Conservation (phyloP, 1,284 basidiomycete species). For the Ustilago shanxiensis region DNA sequence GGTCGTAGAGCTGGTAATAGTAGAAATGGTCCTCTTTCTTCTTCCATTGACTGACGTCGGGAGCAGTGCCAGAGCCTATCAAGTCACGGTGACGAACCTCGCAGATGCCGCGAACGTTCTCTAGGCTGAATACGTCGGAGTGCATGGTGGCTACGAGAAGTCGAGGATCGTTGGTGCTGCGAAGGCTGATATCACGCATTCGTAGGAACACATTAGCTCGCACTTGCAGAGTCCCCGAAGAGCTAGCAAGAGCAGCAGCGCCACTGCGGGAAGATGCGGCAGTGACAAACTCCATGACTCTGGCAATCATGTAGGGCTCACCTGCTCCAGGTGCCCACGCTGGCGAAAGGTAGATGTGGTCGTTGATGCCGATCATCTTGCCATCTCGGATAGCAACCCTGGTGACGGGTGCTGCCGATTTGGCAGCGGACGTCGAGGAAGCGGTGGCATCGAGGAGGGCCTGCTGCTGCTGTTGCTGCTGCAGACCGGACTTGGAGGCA, state of each 20-base stretch:
- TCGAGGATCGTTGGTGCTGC: slow-evolving; percentile 85
- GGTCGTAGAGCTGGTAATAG: slow-evolving; percentile 92
- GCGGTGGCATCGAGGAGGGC: slow-evolving; percentile 42
- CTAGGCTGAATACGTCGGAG: slow-evolving; percentile 91
- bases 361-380: slow-evolving; percentile 71
- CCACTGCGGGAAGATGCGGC: slow-evolving; percentile 77
- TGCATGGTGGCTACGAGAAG: slow-evolving; percentile 93
- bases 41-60: slow-evolving; percentile 94
- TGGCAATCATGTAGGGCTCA: slow-evolving; percentile 86
- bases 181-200: slow-evolving; percentile 86
- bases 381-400: slow-evolving; percentile 56
- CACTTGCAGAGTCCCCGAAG: slow-evolving; percentile 73
- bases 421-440: slow-evolving; percentile 34
- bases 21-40: slow-evolving; percentile 94
- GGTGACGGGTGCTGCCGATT: slow-evolving; percentile 50
- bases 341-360: slow-evolving; percentile 94
- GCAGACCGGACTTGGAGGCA: slow-evolving; percentile 41
- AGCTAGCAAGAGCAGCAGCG: slow-evolving; percentile 77
- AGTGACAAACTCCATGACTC: slow-evolving; percentile 94
- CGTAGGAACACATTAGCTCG: slow-evolving; percentile 93
- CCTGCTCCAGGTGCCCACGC: slow-evolving; percentile 90
- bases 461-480: slow-evolving; percentile 52
- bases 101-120: slow-evolving; percentile 89
- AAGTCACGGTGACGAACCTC: slow-evolving; percentile 93
- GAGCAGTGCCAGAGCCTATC: slow-evolving; percentile 74